Evolutionary conservation across 2,329 filamentous ascomycete species (phyloP).

Genomic region (Talaromyces amestolkiae): DNA sequence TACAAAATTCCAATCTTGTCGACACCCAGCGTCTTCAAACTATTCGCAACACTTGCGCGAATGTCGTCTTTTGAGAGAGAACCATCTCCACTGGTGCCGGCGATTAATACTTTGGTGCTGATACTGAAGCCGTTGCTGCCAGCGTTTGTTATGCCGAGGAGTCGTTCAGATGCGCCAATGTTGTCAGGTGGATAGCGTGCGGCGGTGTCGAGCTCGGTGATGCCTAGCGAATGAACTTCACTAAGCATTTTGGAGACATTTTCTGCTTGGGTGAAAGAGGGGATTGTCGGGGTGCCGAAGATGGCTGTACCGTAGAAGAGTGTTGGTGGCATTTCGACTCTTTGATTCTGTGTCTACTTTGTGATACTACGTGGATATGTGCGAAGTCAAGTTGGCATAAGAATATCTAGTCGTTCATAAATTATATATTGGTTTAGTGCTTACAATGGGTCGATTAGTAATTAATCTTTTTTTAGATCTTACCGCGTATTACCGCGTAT

Average conservation of each 20-base stretch:
- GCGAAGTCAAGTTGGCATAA: not conserved
- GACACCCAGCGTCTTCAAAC: slow-evolving; percentile 22
- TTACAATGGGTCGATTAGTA: not conserved
- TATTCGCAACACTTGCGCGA: slow-evolving; percentile 28
- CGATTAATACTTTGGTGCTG: slow-evolving; percentile 34
- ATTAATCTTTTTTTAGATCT: not conserved
- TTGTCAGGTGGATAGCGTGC: slow-evolving; percentile 35
- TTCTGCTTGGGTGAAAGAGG: slow-evolving; percentile 1
- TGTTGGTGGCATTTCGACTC: slow-evolving; percentile 12
- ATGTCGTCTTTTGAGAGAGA: slow-evolving; percentile 22
- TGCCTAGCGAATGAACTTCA: not conserved
- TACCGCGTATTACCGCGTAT: not conserved
- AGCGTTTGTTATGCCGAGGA: slow-evolving; percentile 29
- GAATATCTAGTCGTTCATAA: not conserved
- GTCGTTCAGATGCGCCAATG: slow-evolving; percentile 32
- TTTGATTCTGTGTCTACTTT: not conserved
- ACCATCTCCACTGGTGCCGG: slow-evolving; percentile 1
- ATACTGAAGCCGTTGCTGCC: slow-evolving; percentile 27
- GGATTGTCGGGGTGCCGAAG: slow-evolving; percentile 14
- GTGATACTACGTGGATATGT: not conserved
- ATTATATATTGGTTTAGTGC: not conserved
- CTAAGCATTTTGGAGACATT: slow-evolving; percentile 8
- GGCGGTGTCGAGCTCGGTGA: slow-evolving; percentile 27
- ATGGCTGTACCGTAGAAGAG: slow-evolving; percentile 17
- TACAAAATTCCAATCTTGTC: slow-evolving; percentile 27